phyloP scores from a whole-genome alignment of 305 asterid genomes.

The Plantago lanceolata region DNA sequence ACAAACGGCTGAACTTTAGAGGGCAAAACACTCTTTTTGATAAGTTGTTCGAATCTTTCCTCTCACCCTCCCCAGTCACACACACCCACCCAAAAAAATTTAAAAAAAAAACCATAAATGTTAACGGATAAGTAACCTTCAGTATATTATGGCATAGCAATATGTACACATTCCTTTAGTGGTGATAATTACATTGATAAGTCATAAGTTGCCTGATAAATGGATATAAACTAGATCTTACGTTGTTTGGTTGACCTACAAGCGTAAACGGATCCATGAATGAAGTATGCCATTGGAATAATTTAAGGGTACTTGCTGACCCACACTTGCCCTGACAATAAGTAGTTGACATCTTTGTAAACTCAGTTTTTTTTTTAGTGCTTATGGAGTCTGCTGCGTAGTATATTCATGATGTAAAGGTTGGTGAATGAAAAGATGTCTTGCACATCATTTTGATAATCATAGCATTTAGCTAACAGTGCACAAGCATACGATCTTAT shows the following conservation, averaged over 20 bases:
- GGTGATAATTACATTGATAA: background rate
- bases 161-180: background rate
- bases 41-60: no score
- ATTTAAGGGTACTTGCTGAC: background rate
- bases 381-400: no score
- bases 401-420: no score
- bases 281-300: no score
- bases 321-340: background rate
- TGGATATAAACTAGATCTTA: background rate
- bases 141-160: background rate
- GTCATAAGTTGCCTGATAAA: background rate
- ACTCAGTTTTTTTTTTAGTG: background rate
- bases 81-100: no score
- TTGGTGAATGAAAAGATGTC: background rate
- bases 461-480: background rate
- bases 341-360: background rate
- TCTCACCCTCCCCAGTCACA: no score
- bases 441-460: background rate
- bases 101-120: background rate
- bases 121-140: background rate
- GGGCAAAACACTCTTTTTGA: no score
- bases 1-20: background rate
- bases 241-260: no score
- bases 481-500: constrained; percentile 1
- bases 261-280: no score